Base-by-base conservation (phyloP, 2,329 filamentous ascomycete species). In the Ophiocordyceps camponoti-leonardi region DNA sequence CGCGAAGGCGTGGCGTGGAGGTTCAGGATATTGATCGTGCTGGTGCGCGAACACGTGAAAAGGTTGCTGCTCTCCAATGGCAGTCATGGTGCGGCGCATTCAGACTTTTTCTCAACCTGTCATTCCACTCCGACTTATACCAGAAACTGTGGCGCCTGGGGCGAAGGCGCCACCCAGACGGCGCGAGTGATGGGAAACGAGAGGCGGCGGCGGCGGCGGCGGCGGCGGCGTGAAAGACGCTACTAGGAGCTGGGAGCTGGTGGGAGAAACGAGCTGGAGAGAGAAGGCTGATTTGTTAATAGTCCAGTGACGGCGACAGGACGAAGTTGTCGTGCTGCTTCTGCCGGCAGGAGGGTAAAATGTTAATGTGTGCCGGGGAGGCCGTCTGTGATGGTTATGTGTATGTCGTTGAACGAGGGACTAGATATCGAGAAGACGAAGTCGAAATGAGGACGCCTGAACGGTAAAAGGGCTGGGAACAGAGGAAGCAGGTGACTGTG, bases 11-110 rank as follows among this genome's bases (percentile, higher is more conserved):
- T 52, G 49, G 26, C 66, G 66, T 13, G 63, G 59, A 14, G 67
- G 61, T 40, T 72, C 67, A 43, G 69, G 64, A 56, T 72, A 73
- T 48, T 67, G 65, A 48, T 49, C 48, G 26, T 56, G 54, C 30
- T 35, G 52, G 39, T 51, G 50, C 46, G 50, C 46, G 47, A 58
- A 58, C 50, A 59, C 54, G 51, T 49, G 49, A 47, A 52, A 59
- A 43, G 50, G 49, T 18, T 57, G 51, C 18, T 58, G 51, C 19
- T 59, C 55, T 45, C 55, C 53, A 51, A 60, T 49, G 45, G 58
- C 51, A 47, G 55, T 50, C 58, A 60, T 60, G 44, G 43, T 58
- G 46, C 45, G 43, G 46, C 50, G 41, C 43, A 35, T 45, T 43
- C 41, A 44, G 14, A 26, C 23, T 4, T 26, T 26, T 4, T n/a